Evolutionary conservation across 441 rosid species (phyloP).

Genomic region (Geranium incanum): DNA sequence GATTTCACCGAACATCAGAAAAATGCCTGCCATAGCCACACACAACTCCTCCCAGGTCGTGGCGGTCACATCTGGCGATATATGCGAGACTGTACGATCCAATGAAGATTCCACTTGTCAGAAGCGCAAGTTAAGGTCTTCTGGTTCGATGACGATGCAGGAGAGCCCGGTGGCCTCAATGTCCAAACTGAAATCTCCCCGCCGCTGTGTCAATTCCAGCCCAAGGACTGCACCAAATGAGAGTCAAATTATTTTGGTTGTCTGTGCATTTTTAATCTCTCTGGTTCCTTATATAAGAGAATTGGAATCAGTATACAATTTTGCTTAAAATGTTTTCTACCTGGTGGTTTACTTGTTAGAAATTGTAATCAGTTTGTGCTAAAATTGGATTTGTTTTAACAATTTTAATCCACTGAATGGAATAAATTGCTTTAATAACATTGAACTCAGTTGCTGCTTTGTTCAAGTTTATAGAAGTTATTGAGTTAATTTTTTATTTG

Average conservation of each 20-base stretch:
- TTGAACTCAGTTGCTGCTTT: background rate
- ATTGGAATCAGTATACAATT: background rate
- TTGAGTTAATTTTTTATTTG: background rate
- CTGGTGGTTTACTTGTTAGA: background rate
- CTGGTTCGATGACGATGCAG: conserved; percentile 8
- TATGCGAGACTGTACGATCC: conserved; percentile 25
- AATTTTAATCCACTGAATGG: background rate
- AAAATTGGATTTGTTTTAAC: background rate
- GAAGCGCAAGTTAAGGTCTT: conserved; percentile 55
- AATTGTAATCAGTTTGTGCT: background rate
- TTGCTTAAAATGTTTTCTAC: background rate
- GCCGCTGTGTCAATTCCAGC: conserved; percentile 36
- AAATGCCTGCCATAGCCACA: conserved; percentile 52
- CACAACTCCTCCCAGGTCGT: conserved; percentile 32
- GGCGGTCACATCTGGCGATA: conserved; percentile 16
- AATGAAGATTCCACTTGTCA: conserved; percentile 29
- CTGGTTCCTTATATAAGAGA: background rate
- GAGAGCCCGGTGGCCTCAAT: conserved; percentile 28
- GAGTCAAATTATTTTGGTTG: conserved; percentile 8
- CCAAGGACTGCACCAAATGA: conserved; percentile 30
- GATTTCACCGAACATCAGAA: background rate
- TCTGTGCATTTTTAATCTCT: background rate
- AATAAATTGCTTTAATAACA: background rate
- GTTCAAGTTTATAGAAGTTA: background rate
- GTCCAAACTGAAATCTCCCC: conserved; percentile 46